Base-by-base conservation (phyloP, 139 green algal genomes). In the Micractinium sp. region DNA sequence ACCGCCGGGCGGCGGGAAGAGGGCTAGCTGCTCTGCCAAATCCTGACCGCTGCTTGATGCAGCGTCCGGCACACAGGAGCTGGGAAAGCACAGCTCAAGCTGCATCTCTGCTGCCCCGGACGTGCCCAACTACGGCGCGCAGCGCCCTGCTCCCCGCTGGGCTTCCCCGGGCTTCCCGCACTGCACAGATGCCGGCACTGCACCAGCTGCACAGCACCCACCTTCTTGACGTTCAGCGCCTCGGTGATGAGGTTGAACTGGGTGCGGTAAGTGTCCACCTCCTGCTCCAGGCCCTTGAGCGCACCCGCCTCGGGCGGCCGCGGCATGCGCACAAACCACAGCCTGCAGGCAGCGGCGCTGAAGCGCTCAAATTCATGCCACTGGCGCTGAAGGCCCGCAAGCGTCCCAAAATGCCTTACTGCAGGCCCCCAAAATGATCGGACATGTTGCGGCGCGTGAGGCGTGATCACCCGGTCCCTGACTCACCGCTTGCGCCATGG, bases 241-340 rank as follows among this genome's bases (percentile, higher is more conserved):
- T 94, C 92, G n/a, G 88, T 92, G 16, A 94, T 85, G 41, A 94
- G 84, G 31, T 86, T 76, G 67, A 90, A 29, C 60, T 94, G 91
- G 18, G 86, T 83, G 27, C 82, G 86, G 83, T 90, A 90, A 9
- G 86, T 79, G 39, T 94, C 91, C 33, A 93, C 75, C 82, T 94
- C 92, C 60, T 86, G 63, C 63, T 94, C 89, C 29, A 92, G 35
- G 25, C 23, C 71, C 67, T 88, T 90, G 33, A 89, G 29, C 0
- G 85, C 41, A 0, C 61, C 73, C 35, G 90, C 91, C 61, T 94
- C 89, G 15, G 85, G 66, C n/a, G 91, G 91, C n/a, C 89, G 91
- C 63, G 92, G 92, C 81, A 94, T 78, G 36, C 92, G 90, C 31
- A 94, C 90, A 82, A 94, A 91, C 89, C 90, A 94, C 23, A 94